These are phyloP conservation scores for Candida stauntonica DNA, from an alignment of 805 yeast genomes.

Conservation along the genomic window DNA sequence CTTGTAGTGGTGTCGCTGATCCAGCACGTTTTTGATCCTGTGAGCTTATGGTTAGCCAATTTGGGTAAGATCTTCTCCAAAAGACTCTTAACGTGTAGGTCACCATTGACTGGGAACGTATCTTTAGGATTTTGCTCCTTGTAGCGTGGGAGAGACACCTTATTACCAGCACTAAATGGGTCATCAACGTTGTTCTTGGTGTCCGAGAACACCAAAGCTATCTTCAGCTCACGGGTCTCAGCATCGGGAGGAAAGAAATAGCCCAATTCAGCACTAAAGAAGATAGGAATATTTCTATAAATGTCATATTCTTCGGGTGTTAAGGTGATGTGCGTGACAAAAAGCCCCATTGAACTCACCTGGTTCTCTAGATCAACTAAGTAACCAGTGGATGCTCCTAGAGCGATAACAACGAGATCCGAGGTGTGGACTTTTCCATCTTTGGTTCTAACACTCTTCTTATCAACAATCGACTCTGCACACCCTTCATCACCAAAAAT, in stretches of 20 bases:
- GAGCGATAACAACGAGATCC: slow-evolving; percentile 30
- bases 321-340: slow-evolving; percentile 36
- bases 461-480: slow-evolving; percentile 18
- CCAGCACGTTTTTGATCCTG: slow-evolving; percentile 38
- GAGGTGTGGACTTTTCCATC: slow-evolving; percentile 27
- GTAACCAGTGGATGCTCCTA: slow-evolving; percentile 36
- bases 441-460: slow-evolving; percentile 19
- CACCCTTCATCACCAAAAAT: slow-evolving; percentile 31
- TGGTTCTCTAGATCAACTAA: slow-evolving; percentile 31
- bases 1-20: slow-evolving; percentile 38
- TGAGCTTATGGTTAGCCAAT: slow-evolving; percentile 30
- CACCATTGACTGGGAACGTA: slow-evolving; percentile 33
- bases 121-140: slow-evolving; percentile 27
- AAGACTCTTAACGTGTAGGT: slow-evolving; percentile 25
- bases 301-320: slow-evolving; percentile 32
- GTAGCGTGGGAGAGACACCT: slow-evolving; percentile 34
- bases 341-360: slow-evolving; percentile 34
- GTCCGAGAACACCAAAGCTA: slow-evolving; percentile 31
- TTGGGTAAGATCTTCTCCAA: slow-evolving; percentile 37
- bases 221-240: slow-evolving; percentile 32
- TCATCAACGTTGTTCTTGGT: slow-evolving; percentile 24
- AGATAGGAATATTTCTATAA: slow-evolving; percentile 37
- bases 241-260: slow-evolving; percentile 46
- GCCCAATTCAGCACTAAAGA: slow-evolving; percentile 39
- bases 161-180: slow-evolving; percentile 14